phyloP scores from a whole-genome alignment of 768 basidiomycete species.

The Amanita exitialis region DNA sequence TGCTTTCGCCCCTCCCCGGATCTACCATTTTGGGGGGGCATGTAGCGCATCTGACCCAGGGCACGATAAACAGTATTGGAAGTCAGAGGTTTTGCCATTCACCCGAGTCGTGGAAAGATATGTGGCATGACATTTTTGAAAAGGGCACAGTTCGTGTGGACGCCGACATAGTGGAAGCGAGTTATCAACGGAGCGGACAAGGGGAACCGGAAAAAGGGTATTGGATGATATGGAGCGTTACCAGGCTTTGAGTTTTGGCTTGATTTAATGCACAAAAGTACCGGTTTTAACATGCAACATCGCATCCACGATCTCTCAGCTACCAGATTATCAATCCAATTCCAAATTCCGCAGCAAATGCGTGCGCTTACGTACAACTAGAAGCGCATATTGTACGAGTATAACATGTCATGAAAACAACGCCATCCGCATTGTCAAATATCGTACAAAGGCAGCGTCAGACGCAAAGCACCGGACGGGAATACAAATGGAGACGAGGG shows the following conservation, averaged over 20 bases:
- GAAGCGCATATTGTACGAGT: no score
- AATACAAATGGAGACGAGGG: no score
- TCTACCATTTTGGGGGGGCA: conserved; percentile 29
- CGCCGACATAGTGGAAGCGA: conserved; percentile 11
- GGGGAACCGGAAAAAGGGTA: background rate
- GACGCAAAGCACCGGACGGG: no score
- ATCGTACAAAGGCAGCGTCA: no score
- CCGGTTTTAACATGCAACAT: no score
- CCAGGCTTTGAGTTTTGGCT: conserved; percentile 9
- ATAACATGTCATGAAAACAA: no score
- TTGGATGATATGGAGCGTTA: conserved; percentile 12
- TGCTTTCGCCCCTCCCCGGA: conserved; percentile 23
- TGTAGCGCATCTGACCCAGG: conserved; percentile 21
- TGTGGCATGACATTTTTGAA: conserved; percentile 27
- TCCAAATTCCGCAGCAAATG: no score
- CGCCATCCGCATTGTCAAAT: no score
- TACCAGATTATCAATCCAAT: no score
- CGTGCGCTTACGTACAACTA: no score
- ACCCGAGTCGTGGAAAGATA: conserved; percentile 22
- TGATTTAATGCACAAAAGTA: no score
- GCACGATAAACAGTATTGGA: conserved; percentile 9
- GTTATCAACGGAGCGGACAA: conserved; percentile 21
- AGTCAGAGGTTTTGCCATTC: conserved; percentile 27
- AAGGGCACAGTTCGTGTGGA: conserved; percentile 17
- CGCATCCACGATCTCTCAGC: no score